These are phyloP conservation scores for Lentinus brumalis DNA, from an alignment of 768 basidiomycete genomes.

Conservation along the genomic window DNA sequence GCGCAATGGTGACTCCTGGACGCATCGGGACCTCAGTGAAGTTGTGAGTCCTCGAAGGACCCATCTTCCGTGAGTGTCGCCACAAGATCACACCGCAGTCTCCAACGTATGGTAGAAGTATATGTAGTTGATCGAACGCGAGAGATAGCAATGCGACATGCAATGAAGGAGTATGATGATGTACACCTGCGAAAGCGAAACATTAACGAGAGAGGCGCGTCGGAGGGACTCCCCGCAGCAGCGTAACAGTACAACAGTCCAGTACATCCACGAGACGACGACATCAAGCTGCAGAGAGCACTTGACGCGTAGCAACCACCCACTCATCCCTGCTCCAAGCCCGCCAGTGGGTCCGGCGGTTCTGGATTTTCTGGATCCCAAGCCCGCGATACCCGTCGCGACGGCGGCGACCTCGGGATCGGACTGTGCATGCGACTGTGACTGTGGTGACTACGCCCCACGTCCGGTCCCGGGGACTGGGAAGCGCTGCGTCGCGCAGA, in stretches of 20 bases:
- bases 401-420: not conserved
- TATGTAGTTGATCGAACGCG: too few relatives aligned
- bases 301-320: not conserved
- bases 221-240: too few relatives aligned
- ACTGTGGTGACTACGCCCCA: too few relatives aligned
- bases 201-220: not conserved
- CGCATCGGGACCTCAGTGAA: too few relatives aligned
- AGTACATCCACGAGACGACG: not conserved
- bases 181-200: not conserved
- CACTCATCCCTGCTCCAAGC: not conserved
- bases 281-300: not conserved
- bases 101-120: too few relatives aligned
- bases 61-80: too few relatives aligned
- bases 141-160: not conserved
- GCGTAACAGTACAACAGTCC: not conserved
- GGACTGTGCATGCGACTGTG: too few relatives aligned
- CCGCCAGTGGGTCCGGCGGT: constrained; percentile 6
- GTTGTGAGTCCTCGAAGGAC: too few relatives aligned
- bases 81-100: too few relatives aligned
- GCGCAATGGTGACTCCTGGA: too few relatives aligned
- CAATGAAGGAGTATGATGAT: not conserved
- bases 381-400: not conserved
- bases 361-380: constrained; percentile 14
- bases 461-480: not conserved
- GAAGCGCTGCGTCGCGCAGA: not conserved